A percentile compares a stretch with the other conserved stretches of the same genome.
These are phyloP conservation scores for Periconia sp. DNA, from an alignment of 2,329 filamentous ascomycete genomes.

Conservation along the genomic window DNA sequence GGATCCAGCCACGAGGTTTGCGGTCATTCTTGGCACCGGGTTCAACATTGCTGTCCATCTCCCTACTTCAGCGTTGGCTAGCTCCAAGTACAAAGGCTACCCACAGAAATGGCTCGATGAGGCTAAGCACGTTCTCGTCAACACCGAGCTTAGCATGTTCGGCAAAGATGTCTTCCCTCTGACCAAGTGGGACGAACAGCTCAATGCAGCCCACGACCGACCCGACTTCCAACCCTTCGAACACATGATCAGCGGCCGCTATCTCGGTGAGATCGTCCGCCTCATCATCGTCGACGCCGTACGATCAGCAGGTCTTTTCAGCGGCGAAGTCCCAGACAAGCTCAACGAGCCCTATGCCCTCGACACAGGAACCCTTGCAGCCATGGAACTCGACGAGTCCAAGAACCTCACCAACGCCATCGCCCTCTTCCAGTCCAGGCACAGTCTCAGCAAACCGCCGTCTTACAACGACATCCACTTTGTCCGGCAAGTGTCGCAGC, in stretches of 20 bases:
- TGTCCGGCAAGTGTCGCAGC: constrained; percentile 54
- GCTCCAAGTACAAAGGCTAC: constrained; percentile 58
- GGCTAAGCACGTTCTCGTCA: constrained; percentile 64
- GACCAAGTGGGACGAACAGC: constrained; percentile 62
- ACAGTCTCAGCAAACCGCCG: constrained; percentile 51
- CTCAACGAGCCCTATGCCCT: constrained; percentile 60
- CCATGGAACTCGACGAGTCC: constrained; percentile 55
- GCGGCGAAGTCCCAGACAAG: constrained; percentile 57
- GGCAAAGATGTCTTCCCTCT: constrained; percentile 60
- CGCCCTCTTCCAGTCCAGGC: constrained; percentile 54
- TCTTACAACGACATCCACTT: constrained; percentile 56
- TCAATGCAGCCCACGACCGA: constrained; percentile 59
- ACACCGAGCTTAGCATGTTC: constrained; percentile 69
- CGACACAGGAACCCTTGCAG: constrained; percentile 61
- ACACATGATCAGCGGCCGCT: constrained; percentile 64
- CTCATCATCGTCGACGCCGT: constrained; percentile 64
- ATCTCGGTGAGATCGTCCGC: constrained; percentile 65
- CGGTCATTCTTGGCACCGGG: constrained; percentile 65
- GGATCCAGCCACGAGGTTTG: constrained; percentile 62
- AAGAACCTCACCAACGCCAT: constrained; percentile 43
- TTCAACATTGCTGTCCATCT: constrained; percentile 67
- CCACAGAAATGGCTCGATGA: constrained; percentile 57
- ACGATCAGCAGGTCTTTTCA: constrained; percentile 57
- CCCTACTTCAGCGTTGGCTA: constrained; percentile 56
- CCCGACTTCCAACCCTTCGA: constrained; percentile 68